Base-by-base conservation (phyloP, 805 yeast species). In the Metschnikowia reukaufii region DNA sequence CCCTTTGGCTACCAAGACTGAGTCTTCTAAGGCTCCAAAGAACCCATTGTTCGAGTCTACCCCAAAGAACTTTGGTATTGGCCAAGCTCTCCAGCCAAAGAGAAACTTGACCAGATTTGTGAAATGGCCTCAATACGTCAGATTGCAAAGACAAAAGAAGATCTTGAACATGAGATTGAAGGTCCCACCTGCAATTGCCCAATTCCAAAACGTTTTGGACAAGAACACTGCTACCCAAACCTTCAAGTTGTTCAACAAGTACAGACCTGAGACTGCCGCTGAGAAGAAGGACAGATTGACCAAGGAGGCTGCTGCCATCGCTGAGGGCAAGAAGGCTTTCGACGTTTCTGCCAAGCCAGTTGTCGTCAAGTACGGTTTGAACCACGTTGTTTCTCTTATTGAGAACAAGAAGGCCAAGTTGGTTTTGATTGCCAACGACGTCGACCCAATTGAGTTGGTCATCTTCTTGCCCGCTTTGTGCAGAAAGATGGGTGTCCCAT, bases 281-380 rank as follows among this genome's bases (percentile, higher is more conserved):
- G 97, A 94, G 82, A 92, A 92, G 96, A 90, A 90, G 85, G 97
- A 89, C 82, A 90, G 99, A 83, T 85, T 92, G 70, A 86, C 94
- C 78, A 88, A 88, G 81, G 98, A 94, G 82, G 97, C 99, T 61
- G 96, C 97, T 68, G 98, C 97, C 64, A 83, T 91, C 69, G 97
- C 97, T 57, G 97, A 89, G 72, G 98, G 98, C 76, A 90, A 91
- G 84, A 82, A 88, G 77, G 91, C 88, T 76, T 90, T 88, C 79
- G 97, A 91, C 65, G 97, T 86, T 64, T 89, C 97, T 64, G 86
- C 90, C 73, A 92, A 92, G 84, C 99, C 99, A 67, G 89, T 81
- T 76, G 92, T 81, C 66, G 95, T 92, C 74, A 92, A 92, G 84
- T 92, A 84, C 83, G 99, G 99, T 84, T 83, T 92, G 70, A 92